A percentile compares a stretch with the other conserved stretches of the same genome.
Conservation (phyloP, 164 flowering plant species). For the Aristolochia contorta region DNA sequence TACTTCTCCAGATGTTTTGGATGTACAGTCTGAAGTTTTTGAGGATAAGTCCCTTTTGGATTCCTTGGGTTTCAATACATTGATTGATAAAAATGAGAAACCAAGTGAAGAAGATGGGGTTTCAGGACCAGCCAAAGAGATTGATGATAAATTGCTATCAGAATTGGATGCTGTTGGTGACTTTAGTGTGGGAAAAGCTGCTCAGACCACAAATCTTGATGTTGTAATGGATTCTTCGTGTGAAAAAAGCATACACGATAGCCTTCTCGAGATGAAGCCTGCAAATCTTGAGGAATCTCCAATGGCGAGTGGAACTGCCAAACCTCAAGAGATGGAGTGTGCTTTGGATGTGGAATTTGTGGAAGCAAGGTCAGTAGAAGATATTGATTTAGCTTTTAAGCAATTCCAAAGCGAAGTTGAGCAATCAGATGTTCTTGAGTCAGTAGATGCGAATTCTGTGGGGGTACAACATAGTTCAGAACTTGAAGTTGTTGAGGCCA, state of each 20-base stretch:
- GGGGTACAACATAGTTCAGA: constrained; percentile 3
- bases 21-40: background rate
- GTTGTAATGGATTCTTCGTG: background rate
- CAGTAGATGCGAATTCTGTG: background rate
- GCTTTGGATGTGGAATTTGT: constrained; percentile 5
- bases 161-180: constrained; percentile 73
- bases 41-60: background rate
- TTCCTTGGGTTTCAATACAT: background rate
- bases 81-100: constrained; percentile 11
- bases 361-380: constrained; percentile 18
- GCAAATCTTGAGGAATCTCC: constrained; percentile 7
- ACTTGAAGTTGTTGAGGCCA: constrained; percentile 13
- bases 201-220: background rate
- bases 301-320: constrained; percentile 7
- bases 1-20: background rate
- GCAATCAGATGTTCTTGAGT: background rate
- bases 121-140: constrained; percentile 36
- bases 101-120: constrained; percentile 14
- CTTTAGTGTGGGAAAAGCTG: constrained; percentile 33
- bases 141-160: constrained; percentile 48
- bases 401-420: constrained; percentile 7
- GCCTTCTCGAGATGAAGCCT: constrained; percentile 7
- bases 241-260: constrained; percentile 1
- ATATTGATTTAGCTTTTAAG: constrained; percentile 12
- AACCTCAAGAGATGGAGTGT: constrained; percentile 5